A percentile compares a stretch with the other conserved stretches of the same genome.
Conservation (phyloP, 2,329 filamentous ascomycete species). For the Hymenoscyphus albidus region DNA sequence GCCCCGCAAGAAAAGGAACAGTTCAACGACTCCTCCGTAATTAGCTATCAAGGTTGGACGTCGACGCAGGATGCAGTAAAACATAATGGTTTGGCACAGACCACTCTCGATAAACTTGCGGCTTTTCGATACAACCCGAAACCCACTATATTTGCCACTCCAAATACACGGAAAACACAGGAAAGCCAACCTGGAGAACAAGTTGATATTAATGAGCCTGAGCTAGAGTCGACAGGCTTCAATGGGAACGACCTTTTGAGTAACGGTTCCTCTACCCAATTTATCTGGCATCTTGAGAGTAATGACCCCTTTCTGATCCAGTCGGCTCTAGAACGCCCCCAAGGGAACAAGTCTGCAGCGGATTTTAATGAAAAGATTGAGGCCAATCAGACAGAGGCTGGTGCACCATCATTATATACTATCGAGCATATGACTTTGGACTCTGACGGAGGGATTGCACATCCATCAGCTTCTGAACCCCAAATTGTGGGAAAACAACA, state of each 20-base stretch:
- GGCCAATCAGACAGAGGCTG: not conserved
- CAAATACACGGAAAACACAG: not conserved
- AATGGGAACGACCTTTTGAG: not conserved
- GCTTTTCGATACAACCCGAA: constrained; percentile 20
- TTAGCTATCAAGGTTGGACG: constrained; percentile 24
- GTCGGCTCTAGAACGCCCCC: not conserved
- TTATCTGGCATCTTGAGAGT: not conserved
- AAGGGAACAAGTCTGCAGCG: not conserved
- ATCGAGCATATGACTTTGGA: not conserved
- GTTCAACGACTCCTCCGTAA: constrained; percentile 10
- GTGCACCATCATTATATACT: not conserved
- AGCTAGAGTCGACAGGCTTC: not conserved
- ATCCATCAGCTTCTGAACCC: not conserved
- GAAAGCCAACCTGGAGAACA: not conserved
- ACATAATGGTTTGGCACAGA: constrained; percentile 20
- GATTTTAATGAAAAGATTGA: not conserved
- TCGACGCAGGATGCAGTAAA: constrained; percentile 31
- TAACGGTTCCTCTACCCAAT: not conserved
- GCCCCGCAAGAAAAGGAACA: constrained; percentile 7
- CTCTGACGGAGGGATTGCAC: not conserved
- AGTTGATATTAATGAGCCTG: not conserved
- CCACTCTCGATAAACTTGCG: constrained; percentile 30
- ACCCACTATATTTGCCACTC: not conserved
- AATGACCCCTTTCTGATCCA: not conserved
- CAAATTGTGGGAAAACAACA: not conserved